These are phyloP conservation scores for Ogataea minuta DNA, from an alignment of 805 yeast genomes.

Conservation along the genomic window DNA sequence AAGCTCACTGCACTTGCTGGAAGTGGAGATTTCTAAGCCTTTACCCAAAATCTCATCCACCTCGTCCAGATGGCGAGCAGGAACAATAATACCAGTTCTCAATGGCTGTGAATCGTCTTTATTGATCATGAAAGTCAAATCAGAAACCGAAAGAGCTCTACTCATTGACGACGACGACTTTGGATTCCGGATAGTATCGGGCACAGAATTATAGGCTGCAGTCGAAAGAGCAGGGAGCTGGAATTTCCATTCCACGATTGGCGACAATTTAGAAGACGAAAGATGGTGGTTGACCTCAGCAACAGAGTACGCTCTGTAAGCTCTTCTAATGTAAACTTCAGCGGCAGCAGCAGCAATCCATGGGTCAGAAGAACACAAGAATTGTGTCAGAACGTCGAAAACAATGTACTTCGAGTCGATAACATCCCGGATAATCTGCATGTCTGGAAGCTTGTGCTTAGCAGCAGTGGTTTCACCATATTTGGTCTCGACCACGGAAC, in stretches of 20 bases:
- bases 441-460: slow-evolving; percentile 77
- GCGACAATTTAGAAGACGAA: slow-evolving; percentile 46
- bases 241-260: slow-evolving; percentile 85
- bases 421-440: slow-evolving; percentile 79
- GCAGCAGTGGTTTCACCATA: slow-evolving; percentile 79
- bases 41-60: slow-evolving; percentile 77
- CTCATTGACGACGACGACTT: slow-evolving; percentile 46
- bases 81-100: slow-evolving; percentile 81
- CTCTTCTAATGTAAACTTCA: slow-evolving; percentile 93
- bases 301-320: slow-evolving; percentile 93
- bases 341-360: slow-evolving; percentile 95
- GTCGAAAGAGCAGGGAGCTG: slow-evolving; percentile 71
- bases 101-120: slow-evolving; percentile 61
- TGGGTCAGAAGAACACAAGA: slow-evolving; percentile 77
- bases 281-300: slow-evolving; percentile 67
- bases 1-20: slow-evolving; percentile 42
- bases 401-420: slow-evolving; percentile 96
- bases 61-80: slow-evolving; percentile 83
- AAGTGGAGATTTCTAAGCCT: slow-evolving; percentile 71
- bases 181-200: slow-evolving; percentile 44
- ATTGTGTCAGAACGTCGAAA: slow-evolving; percentile 92
- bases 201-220: slow-evolving; percentile 73
- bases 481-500: slow-evolving; percentile 83
- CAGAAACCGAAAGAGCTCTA: slow-evolving; percentile 91
- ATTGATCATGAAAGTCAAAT: slow-evolving; percentile 80